Base-by-base conservation (phyloP, 371 early-diverging fungal genomes). In the Aphelidium insulamus region DNA sequence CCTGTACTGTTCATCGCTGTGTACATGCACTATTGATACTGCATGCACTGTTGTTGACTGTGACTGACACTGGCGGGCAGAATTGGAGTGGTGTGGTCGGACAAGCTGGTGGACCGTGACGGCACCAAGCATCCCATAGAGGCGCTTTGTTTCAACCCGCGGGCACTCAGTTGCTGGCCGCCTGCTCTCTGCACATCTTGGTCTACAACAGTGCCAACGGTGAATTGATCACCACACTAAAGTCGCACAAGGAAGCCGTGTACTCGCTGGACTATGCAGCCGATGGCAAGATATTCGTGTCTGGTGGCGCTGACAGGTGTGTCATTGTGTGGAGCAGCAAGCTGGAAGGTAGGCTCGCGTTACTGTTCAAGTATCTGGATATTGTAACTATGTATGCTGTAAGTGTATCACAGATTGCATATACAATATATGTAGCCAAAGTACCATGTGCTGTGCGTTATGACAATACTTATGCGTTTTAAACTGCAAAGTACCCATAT, bases 301-400 rank as follows among this genome's bases (percentile, higher is more conserved):
- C 57, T 9, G 62, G 59, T 0, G 59, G 57, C 4, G 57, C 57
- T 7, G 65, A 64, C 41, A 61, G 61, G 39, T 49, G 51, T 30
- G 62, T 60, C 26, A 46, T 62, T 18, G 53, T 62, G 7, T 65
- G 62, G 62, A 54, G 36, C 37, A 26, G 39, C 35, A 52, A 52
- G 26, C 38, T 41, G 27, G 57, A 62, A 28, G 55, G 57, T 3
- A 9, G 32, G 21, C 27, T 6, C 23, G 23, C 2, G 21, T 8
- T 10, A 18, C 15, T 15, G n/a, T n/a, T n/a, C n/a, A n/a, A n/a
- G n/a, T n/a, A n/a, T n/a, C n/a, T n/a, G n/a, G n/a, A n/a, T n/a
- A n/a, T n/a, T n/a, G n/a, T n/a, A n/a, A n/a, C n/a, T n/a, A n/a
- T n/a, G n/a, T n/a, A n/a, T n/a, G n/a, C n/a, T n/a, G n/a, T n/a